Evolutionary conservation across 1,284 basidiomycete genomes (phyloP), one percentile per base, ranked within the genome.

Genomic region (Cryptococcus sp.): DNA sequence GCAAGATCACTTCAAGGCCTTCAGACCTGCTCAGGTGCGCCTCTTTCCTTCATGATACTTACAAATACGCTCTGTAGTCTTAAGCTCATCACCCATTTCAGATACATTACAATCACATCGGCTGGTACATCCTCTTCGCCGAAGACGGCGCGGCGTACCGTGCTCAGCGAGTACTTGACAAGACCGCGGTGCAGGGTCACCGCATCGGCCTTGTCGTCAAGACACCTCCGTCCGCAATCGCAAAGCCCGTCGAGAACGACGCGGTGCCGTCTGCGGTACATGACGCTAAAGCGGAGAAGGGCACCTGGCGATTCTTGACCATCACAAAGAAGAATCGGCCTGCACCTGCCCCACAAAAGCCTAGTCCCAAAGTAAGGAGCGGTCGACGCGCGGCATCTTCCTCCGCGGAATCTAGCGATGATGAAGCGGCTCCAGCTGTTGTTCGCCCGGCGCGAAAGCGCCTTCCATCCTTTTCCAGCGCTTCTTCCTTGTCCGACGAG

Each of bases 101-200:
- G 61, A 67, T 77, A 5, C 54, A 74, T 19, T 56, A 58, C 57
- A 69, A 61, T 39, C 58, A 62, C 31, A 52, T 52, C n/a, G 78
- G 76, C 13, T 78, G 76, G 73, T 75, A 76, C 52, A 63, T 78
- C 20, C 67, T 78, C 38, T 78, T 78, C 56, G 35, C 53, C 17
- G 70, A 77, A 19, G 63, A 64, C 46, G 51, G 54, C 22, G 38
- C 70, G 3, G 75, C 75, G 0, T 49, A 64, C 35, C 55, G 65
- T 15, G 73, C 72, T 0, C 66, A 64, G 39, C 58, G 58, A 15
- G 60, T 75, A 15, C 66, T 78, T 25, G 68, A 76, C 61, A 67
- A 64, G n/a, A 72, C 73, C 1, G 57, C 61, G 0, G 62, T 75
- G 5, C 68, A 66, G 35, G 71, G 73, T 0, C 65, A 71, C 48